These are phyloP conservation scores for Terfezia claveryi DNA, from an alignment of 495 filamentous ascomycete species.

Conservation along the genomic window DNA sequence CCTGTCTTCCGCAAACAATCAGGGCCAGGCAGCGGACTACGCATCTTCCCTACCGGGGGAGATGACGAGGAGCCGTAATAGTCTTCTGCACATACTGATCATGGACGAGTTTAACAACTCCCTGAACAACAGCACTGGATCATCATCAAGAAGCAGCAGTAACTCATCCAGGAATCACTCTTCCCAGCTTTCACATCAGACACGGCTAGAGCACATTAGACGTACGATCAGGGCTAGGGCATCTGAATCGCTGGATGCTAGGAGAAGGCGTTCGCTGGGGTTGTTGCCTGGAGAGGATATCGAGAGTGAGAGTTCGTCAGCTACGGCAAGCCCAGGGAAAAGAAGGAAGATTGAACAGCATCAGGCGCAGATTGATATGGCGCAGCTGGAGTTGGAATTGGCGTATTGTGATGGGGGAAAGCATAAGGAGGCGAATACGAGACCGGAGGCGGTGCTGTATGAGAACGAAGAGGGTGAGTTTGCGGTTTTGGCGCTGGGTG, in stretches of 20 bases:
- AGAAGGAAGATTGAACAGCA: not conserved
- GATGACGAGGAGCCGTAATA: not conserved
- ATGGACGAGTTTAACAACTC: not conserved
- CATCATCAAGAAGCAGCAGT: not conserved
- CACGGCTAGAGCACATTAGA: not conserved
- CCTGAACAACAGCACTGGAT: not conserved
- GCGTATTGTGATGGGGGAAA: not conserved
- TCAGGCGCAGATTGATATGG: not conserved
- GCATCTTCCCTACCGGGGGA: not conserved
- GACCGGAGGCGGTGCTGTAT: not conserved
- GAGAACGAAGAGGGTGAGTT: not conserved
- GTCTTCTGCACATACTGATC: not conserved
- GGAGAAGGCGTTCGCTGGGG: not conserved
- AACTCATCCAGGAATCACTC: not conserved
- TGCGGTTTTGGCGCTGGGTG: not conserved
- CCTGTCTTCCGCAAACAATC: not conserved
- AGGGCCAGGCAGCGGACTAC: not conserved
- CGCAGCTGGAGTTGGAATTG: not conserved
- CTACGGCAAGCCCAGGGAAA: not conserved
- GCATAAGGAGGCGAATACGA: not conserved
- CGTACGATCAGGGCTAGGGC: not conserved
- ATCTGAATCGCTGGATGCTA: not conserved
- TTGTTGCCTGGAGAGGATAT: not conserved
- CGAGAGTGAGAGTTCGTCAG: not conserved
- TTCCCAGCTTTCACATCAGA: not conserved